Conservation (phyloP, 805 yeast genomes). For the Saturnispora serradocipensis region DNA sequence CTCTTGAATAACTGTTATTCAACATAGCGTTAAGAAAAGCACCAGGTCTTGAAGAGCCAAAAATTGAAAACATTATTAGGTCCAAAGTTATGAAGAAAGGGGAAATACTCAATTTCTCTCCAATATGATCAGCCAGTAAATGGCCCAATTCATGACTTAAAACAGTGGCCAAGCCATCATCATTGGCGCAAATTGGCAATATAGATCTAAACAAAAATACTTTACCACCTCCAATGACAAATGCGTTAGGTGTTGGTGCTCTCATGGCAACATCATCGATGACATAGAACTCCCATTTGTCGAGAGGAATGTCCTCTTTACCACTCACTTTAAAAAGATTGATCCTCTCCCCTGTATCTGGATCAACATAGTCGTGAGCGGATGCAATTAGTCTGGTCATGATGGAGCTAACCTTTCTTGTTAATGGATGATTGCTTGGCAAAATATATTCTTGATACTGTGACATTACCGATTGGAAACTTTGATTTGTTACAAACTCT, state of each 20-base stretch:
- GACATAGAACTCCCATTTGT: constrained; percentile 75
- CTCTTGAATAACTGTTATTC: constrained; percentile 79
- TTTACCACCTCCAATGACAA: constrained; percentile 92
- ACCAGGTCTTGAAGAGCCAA: constrained; percentile 50
- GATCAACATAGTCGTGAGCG: constrained; percentile 35
- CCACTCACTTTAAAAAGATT: constrained; percentile 21
- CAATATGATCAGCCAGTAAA: constrained; percentile 85
- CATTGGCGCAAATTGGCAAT: constrained; percentile 66
- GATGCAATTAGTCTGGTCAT: constrained; percentile 58
- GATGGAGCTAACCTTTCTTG: constrained; percentile 45
- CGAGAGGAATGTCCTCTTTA: constrained; percentile 20
- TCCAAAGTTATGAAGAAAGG: constrained; percentile 60
- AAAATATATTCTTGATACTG: constrained; percentile 47
- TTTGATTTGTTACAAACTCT: constrained; percentile 46
- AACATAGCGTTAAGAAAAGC: constrained; percentile 46
- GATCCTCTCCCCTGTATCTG: constrained; percentile 22
- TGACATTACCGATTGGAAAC: constrained; percentile 50
- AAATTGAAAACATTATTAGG: constrained; percentile 43
- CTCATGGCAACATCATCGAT: constrained; percentile 45
- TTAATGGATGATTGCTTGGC: constrained; percentile 55
- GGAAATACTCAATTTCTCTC: constrained; percentile 68
- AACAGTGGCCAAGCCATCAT: constrained; percentile 93
- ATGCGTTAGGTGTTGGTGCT: constrained; percentile 88
- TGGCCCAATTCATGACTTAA: constrained; percentile 90
- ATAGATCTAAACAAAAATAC: constrained; percentile 82